A percentile compares a stretch with the other conserved stretches of the same genome.
These are phyloP conservation scores for Gomphus bonarii DNA, from an alignment of 1,284 basidiomycete species.

Conservation along the genomic window DNA sequence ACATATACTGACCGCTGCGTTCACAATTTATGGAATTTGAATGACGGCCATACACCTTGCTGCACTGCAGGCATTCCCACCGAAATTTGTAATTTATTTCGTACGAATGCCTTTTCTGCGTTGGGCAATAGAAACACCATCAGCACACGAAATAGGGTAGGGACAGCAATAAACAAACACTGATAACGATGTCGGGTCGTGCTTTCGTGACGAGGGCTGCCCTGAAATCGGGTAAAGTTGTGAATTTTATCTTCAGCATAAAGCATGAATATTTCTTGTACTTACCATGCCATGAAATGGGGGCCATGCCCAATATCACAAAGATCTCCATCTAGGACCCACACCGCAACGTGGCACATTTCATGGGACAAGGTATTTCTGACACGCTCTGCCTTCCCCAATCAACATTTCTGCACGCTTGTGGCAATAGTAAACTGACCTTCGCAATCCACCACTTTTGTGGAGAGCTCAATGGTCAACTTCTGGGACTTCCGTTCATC, in stretches of 20 bases:
- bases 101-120: conserved; percentile 61
- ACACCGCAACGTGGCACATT: conserved; percentile 81
- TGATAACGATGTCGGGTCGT: conserved; percentile 57
- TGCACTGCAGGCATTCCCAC: conserved; percentile 32
- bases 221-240: conserved; percentile 29
- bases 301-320: conserved; percentile 55
- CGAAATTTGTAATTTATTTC: conserved; percentile 68
- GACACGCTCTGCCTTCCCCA: conserved; percentile 47
- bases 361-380: conserved; percentile 75
- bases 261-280: neutral
- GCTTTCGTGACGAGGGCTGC: conserved; percentile 49
- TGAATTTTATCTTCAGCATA: neutral
- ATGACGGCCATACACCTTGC: conserved; percentile 7
- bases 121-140: neutral
- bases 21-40: conserved; percentile 10
- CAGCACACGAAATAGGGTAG: neutral
- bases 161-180: conserved; percentile 34
- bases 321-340: conserved; percentile 60
- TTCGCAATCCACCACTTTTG: conserved; percentile 67
- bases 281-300: conserved; percentile 61
- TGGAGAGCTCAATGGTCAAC: conserved; percentile 60
- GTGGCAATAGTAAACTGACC: conserved; percentile 29
- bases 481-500: neutral
- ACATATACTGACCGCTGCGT: neutral
- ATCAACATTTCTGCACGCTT: neutral